Conservation (phyloP, 768 basidiomycete genomes). For the Boletus pseudopeckii region DNA sequence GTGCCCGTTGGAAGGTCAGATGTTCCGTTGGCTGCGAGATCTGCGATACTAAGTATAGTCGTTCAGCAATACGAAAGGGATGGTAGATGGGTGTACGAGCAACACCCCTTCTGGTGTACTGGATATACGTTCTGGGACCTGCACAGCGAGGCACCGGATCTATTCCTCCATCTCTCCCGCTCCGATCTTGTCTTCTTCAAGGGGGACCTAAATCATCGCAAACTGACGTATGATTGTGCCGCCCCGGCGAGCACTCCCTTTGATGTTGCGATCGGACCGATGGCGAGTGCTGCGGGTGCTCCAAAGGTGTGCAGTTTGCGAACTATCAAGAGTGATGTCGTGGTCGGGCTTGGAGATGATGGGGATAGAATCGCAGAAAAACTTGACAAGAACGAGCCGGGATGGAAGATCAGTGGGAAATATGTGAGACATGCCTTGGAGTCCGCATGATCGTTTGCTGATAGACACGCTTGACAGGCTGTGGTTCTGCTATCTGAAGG, state of each 20-base stretch:
- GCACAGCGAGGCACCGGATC: conserved; percentile 78
- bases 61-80: conserved; percentile 84
- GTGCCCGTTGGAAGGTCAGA: conserved; percentile 82
- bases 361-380: conserved; percentile 70
- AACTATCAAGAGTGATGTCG: conserved; percentile 94
- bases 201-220: conserved; percentile 92
- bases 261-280: conserved; percentile 85
- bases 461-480: conserved; percentile 46
- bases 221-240: conserved; percentile 83
- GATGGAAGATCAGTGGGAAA: conserved; percentile 98
- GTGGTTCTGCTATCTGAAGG: conserved; percentile 86
- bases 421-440: conserved; percentile 54
- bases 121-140: conserved; percentile 93
- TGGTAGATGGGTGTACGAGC: conserved; percentile 92
- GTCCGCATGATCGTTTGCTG: conserved; percentile 9
- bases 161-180: conserved; percentile 87
- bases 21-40: background rate
- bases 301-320: conserved; percentile 83
- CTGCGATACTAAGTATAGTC: conserved; percentile 1
- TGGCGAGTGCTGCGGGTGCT: conserved; percentile 85
- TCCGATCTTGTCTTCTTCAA: conserved; percentile 94
- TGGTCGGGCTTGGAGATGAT: conserved; percentile 74
- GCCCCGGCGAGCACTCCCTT: conserved; percentile 87
- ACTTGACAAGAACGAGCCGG: conserved; percentile 81
- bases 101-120: conserved; percentile 95